Percentiles rank a stretch among this genome's conserved stretches.
Evolutionary conservation across 768 basidiomycete species (phyloP).

Genomic region (Ephemerocybe angulata): DNA sequence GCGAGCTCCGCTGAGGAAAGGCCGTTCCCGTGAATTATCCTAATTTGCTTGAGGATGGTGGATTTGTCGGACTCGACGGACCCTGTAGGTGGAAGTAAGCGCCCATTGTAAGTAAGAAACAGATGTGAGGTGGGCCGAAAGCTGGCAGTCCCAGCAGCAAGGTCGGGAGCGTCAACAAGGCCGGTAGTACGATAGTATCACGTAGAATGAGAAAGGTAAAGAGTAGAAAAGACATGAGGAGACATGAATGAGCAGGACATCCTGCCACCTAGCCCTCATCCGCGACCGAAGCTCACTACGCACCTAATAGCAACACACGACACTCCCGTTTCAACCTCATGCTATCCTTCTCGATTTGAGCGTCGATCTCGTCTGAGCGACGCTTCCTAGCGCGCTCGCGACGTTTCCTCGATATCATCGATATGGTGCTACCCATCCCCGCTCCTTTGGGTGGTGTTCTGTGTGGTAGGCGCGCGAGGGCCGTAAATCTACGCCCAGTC

Average conservation of each 20-base stretch:
- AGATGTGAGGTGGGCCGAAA: not conserved
- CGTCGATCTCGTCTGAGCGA: constrained; percentile 74
- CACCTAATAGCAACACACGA: constrained; percentile 90
- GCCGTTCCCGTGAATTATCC: constrained; percentile 93
- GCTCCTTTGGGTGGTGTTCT: too few species aligned
- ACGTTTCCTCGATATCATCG: too few species aligned
- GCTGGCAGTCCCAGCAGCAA: too few species aligned
- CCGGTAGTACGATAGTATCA: too few species aligned
- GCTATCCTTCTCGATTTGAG: constrained; percentile 80
- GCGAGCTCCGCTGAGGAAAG: constrained; percentile 77
- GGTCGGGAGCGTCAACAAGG: too few species aligned
- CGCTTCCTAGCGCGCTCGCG: constrained; percentile 57
- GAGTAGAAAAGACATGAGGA: not conserved
- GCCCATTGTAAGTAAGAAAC: not conserved
- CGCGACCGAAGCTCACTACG: constrained; percentile 24
- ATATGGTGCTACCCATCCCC: constrained; percentile 68
- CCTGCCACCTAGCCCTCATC: not conserved
- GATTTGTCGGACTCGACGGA: constrained; percentile 94
- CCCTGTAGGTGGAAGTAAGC: constrained; percentile 41
- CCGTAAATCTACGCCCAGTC: too few species aligned
- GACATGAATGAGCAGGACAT: not conserved
- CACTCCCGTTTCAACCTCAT: constrained; percentile 82
- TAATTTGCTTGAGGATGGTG: constrained; percentile 98
- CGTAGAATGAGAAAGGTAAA: too few species aligned
- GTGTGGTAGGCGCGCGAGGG: too few species aligned